Evolutionary conservation across 2,329 filamentous ascomycete species (phyloP).

Genomic region (Fusarium compactum): DNA sequence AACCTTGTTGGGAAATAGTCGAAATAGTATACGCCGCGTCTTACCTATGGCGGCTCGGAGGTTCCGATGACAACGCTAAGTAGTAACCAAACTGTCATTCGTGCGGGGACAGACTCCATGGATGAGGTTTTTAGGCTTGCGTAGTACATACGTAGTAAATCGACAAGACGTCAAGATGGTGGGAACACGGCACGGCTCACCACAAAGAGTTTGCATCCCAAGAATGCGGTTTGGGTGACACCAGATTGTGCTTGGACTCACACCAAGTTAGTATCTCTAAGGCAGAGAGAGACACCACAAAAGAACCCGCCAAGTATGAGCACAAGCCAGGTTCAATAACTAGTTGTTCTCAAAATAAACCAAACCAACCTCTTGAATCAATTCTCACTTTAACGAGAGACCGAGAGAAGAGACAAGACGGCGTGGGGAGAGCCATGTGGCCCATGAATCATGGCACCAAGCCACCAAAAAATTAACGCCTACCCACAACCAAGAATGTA

Average conservation of each 20-base stretch:
- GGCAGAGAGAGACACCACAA: slow-evolving; percentile 9
- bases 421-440: slow-evolving; percentile 17
- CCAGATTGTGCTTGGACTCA: slow-evolving; percentile 15
- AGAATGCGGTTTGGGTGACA: slow-evolving; percentile 36
- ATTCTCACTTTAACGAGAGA: background rate
- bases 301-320: slow-evolving; percentile 14
- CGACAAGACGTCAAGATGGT: slow-evolving; percentile 20
- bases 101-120: slow-evolving; percentile 19
- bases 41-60: slow-evolving; percentile 28
- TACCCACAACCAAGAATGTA: slow-evolving; percentile 1
- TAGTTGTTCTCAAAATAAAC: background rate
- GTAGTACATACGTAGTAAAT: slow-evolving; percentile 9
- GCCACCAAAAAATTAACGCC: slow-evolving; percentile 25
- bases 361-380: background rate
- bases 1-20: slow-evolving; percentile 28
- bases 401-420: background rate
- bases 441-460: slow-evolving; percentile 35
- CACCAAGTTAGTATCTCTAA: background rate
- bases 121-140: slow-evolving; percentile 18
- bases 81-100: slow-evolving; percentile 13
- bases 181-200: slow-evolving; percentile 21
- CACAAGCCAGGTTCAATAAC: background rate
- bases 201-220: slow-evolving; percentile 32
- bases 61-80: slow-evolving; percentile 28
- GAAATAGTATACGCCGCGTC: slow-evolving; percentile 29